A percentile compares a stretch with the other conserved stretches of the same genome.
These are phyloP conservation scores for Gryganskiella cystojenkinii DNA, from an alignment of 192 early-diverging fungal species.

Conservation along the genomic window DNA sequence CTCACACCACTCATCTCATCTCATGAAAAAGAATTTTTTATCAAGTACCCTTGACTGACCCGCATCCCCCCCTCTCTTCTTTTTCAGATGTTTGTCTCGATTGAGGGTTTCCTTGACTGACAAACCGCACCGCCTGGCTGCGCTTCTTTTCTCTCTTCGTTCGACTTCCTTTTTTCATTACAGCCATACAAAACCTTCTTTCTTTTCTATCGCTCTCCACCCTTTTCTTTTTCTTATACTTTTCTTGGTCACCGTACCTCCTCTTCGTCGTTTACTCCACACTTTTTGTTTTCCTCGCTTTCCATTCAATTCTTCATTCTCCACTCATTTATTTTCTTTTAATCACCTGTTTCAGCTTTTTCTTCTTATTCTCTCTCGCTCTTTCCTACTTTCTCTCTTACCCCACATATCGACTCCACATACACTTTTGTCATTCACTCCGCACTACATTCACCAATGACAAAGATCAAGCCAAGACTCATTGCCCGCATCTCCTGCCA, in stretches of 20 bases:
- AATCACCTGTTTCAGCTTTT: not conserved
- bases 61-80: not conserved
- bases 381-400: not conserved
- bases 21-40: slow-evolving; percentile 8
- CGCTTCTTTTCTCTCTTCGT: too few species aligned
- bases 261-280: not conserved
- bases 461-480: slow-evolving; percentile 53
- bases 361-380: not conserved
- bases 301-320: not conserved
- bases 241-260: not conserved
- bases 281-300: not conserved
- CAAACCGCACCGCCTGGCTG: too few species aligned
- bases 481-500: slow-evolving; percentile 53
- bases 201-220: not conserved
- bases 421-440: not conserved
- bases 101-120: too few species aligned
- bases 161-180: too few species aligned
- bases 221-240: not conserved
- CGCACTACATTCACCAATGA: slow-evolving; percentile 10
- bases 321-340: not conserved
- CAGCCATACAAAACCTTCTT: not conserved
- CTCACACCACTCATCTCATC: too few species aligned
- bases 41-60: not conserved
- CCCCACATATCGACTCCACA: not conserved
- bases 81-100: too few species aligned